A percentile compares a stretch with the other conserved stretches of the same genome.
Evolutionary conservation across 2,329 filamentous ascomycete genomes (phyloP).

Genomic region (Exophiala bonariae): DNA sequence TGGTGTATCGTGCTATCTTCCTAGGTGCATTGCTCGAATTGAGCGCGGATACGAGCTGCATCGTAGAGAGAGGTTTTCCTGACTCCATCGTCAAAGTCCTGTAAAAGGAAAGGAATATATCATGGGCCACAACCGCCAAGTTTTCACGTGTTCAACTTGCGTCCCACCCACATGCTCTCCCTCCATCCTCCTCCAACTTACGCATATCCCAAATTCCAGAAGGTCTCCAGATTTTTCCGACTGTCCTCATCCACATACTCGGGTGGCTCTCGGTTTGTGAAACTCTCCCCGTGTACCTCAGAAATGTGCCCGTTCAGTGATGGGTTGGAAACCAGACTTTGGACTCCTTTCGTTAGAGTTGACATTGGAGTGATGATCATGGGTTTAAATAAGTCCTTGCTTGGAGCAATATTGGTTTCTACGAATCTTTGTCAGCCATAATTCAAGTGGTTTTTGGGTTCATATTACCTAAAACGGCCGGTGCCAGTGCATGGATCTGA

Average conservation of each 20-base stretch:
- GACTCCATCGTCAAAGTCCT: constrained; percentile 9
- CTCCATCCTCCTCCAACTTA: constrained; percentile 26
- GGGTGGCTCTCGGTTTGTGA: constrained; percentile 47
- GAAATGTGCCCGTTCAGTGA: constrained; percentile 47
- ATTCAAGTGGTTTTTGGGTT: neutral
- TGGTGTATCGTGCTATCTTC: constrained; percentile 6
- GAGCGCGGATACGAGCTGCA: constrained; percentile 8
- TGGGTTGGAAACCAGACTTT: constrained; percentile 42
- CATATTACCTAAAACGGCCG: constrained; percentile 48
- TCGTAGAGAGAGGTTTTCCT: constrained; percentile 2
- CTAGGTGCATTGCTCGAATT: constrained; percentile 6
- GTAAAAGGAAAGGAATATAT: no score
- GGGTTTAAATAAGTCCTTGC: constrained; percentile 44
- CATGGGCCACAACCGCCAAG: no score
- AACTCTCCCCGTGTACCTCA: constrained; percentile 53
- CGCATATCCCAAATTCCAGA: constrained; percentile 50
- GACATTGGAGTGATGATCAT: constrained; percentile 56
- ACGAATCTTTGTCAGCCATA: neutral
- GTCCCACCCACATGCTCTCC: neutral
- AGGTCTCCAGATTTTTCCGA: constrained; percentile 48
- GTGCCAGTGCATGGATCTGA: constrained; percentile 54
- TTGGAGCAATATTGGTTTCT: constrained; percentile 51
- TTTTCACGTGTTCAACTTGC: no score
- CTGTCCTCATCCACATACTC: constrained; percentile 52
- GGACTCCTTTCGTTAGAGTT: constrained; percentile 47